Conservation (phyloP, 176 grass and related monocot species). For the Musa troglodytarum region DNA sequence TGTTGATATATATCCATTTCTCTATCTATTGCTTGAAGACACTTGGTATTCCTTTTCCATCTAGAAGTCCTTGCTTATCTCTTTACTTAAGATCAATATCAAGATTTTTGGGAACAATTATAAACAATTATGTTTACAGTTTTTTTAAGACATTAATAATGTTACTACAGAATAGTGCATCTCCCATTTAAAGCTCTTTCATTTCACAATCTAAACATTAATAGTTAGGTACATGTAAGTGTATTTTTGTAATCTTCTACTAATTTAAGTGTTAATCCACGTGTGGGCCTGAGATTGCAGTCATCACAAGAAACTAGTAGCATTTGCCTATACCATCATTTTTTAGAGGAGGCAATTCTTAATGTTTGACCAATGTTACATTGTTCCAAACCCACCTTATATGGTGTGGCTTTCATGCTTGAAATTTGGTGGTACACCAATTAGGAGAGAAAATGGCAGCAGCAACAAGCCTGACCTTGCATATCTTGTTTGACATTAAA, state of each 20-base stretch:
- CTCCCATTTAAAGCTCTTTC: background rate
- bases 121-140: background rate
- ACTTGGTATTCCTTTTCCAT: too few species aligned
- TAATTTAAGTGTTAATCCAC: background rate
- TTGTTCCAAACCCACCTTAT: background rate
- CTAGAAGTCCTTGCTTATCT: too few species aligned
- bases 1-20: too few species aligned
- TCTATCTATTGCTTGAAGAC: too few species aligned
- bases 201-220: background rate
- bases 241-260: background rate
- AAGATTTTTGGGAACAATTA: background rate
- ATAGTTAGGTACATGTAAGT: background rate
- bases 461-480: background rate
- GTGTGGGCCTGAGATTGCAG: background rate
- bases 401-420: background rate
- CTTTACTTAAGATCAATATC: too few species aligned
- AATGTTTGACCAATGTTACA: background rate
- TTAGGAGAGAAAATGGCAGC: background rate
- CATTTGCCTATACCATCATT: background rate
- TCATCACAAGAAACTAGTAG: background rate
- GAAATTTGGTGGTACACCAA: background rate
- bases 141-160: background rate
- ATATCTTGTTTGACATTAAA: background rate
- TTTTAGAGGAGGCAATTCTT: background rate
- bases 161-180: too few species aligned